These are phyloP conservation scores for Actinidia chinensis DNA, from an alignment of 179 eudicot genomes.

Conservation along the genomic window DNA sequence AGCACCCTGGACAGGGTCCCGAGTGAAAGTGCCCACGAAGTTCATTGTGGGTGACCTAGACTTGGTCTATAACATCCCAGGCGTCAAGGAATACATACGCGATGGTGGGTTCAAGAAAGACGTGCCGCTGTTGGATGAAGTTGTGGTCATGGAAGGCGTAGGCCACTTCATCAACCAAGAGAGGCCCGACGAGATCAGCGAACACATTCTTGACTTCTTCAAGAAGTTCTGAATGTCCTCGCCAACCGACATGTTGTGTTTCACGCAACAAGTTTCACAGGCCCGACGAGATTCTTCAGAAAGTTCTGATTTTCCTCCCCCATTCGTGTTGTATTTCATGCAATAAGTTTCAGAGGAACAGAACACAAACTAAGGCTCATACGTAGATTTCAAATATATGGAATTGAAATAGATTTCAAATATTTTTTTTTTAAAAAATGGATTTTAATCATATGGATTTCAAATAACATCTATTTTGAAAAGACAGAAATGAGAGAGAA, in stretches of 20 bases:
- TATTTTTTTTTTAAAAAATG: no score
- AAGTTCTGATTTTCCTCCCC: constrained; percentile 1
- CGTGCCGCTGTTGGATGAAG: not conserved
- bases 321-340: not conserved
- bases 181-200: not conserved
- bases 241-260: not conserved
- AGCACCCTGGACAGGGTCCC: constrained; percentile 1
- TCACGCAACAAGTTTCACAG: not conserved
- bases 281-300: not conserved
- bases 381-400: no score
- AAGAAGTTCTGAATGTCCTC: not conserved
- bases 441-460: no score
- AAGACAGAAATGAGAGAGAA: no score
- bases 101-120: not conserved
- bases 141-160: constrained; percentile 5
- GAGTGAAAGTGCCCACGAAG: not conserved
- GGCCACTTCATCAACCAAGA: constrained; percentile 12
- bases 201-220: constrained; percentile 10
- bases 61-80: not conserved
- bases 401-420: no score
- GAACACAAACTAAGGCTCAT: not conserved
- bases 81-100: not conserved
- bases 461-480: no score
- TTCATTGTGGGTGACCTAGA: constrained; percentile 6
- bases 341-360: not conserved